Base-by-base conservation (phyloP, 208 protist species). In the Trypanosoma boissoni region DNA sequence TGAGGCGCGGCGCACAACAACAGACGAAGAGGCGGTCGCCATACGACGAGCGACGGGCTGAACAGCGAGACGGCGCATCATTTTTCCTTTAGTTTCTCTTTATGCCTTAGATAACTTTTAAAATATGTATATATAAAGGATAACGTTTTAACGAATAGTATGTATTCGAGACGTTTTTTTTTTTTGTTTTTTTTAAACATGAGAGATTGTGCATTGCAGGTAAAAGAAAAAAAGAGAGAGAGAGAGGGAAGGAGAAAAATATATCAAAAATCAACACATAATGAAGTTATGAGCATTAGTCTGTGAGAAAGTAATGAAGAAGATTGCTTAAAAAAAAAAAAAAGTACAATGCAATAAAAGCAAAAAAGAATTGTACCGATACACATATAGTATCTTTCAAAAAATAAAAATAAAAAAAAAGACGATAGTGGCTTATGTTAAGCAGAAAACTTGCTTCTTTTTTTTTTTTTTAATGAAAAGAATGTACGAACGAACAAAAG, bases 41-140 rank as follows among this genome's bases (percentile, higher is more conserved):
- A 53, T 69, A 36, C 68, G 76, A 64, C 79, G 80, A 45, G 62
- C 67, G 41, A 54, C 64, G 49, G 78, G 78, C 71, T 83, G 58
- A 66, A 71, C 44, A 37, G 79, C 42, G 21, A 73, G 55, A 68
- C 84, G 84, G 71, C 85, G 85, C 78, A 92, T 86, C 85, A 92
- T 92, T 54, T 80, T 88, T 20, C n/a, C 26, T 64, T 48, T n/a
- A n/a, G n/a, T n/a, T n/a, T n/a, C n/a, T n/a, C n/a, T n/a, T n/a
- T n/a, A n/a, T n/a, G n/a, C n/a, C n/a, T n/a, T n/a, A n/a, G 34
- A 12, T 6, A 39, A 39, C 12, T 39, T 39, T 16, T 6, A 16
- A 39, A 39, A 6, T 6, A 12, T 39, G 34, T 16, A 39, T 16
- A 39, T 39, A 12, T 16, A 12, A 39, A 39, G 8, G 34, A 16